These are phyloP conservation scores for Graphiopsis chlorocephala DNA, from an alignment of 2,329 filamentous ascomycete species.

Conservation along the genomic window DNA sequence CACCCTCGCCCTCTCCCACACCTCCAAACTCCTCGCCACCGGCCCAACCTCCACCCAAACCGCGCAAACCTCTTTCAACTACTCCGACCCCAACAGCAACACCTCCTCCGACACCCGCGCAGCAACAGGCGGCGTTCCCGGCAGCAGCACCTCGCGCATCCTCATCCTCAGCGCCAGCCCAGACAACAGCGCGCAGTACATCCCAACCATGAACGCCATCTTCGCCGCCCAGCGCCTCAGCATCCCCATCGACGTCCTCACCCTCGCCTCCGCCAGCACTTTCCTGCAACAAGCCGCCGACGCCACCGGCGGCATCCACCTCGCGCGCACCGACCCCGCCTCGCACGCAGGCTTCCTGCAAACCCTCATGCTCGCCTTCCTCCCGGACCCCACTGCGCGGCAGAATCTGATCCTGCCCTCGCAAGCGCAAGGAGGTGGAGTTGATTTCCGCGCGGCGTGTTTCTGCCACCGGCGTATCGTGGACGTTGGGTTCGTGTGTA, in stretches of 20 bases:
- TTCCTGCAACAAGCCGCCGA: slow-evolving; percentile 90
- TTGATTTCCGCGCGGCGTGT: slow-evolving; percentile 97
- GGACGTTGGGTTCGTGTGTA: slow-evolving; percentile 92
- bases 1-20: slow-evolving; percentile 83
- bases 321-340: slow-evolving; percentile 44
- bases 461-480: slow-evolving; percentile 93
- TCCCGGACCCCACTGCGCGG: slow-evolving; percentile 67
- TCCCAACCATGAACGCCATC: slow-evolving; percentile 96
- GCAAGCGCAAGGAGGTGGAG: slow-evolving; percentile 45
- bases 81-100: slow-evolving; percentile 51
- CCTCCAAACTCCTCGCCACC: slow-evolving; percentile 69
- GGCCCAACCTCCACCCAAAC: slow-evolving; percentile 46
- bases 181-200: slow-evolving; percentile 85
- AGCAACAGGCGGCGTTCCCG: slow-evolving; percentile 21
- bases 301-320: slow-evolving; percentile 69
- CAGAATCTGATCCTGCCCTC: slow-evolving; percentile 67
- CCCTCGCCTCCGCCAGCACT: slow-evolving; percentile 79
- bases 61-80: slow-evolving; percentile 53
- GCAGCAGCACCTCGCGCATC: slow-evolving; percentile 72
- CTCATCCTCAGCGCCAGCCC: slow-evolving; percentile 87
- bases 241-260: slow-evolving; percentile 89
- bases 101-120: slow-evolving; percentile 35
- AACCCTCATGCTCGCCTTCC: slow-evolving; percentile 91
- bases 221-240: slow-evolving; percentile 87
- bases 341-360: slow-evolving; percentile 66